phyloP scores from a whole-genome alignment of 2,329 filamentous ascomycete species.

The Atkinsonella texensis region DNA sequence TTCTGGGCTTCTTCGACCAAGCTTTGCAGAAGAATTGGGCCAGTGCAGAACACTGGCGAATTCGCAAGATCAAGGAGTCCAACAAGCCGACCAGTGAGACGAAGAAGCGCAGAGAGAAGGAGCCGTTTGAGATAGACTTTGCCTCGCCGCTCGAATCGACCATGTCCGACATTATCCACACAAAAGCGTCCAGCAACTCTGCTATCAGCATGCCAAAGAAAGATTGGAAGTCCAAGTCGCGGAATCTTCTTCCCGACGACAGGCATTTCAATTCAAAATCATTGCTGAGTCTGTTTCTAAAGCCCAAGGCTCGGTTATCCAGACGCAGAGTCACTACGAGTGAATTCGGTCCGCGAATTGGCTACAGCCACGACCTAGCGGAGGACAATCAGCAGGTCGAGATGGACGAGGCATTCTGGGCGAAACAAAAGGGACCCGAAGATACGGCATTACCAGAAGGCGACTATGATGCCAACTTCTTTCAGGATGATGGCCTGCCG shows the following conservation, averaged over 20 bases:
- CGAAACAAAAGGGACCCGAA: slow-evolving; percentile 54
- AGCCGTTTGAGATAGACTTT: slow-evolving; percentile 93
- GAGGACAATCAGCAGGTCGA: slow-evolving; percentile 54
- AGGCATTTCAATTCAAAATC: slow-evolving; percentile 97
- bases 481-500: slow-evolving; percentile 73
- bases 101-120: slow-evolving; percentile 81
- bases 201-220: slow-evolving; percentile 81
- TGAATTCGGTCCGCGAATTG: slow-evolving; percentile 33
- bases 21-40: slow-evolving; percentile 95
- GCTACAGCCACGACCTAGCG: slow-evolving; percentile 29
- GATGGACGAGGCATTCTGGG: slow-evolving; percentile 95
- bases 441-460: slow-evolving; percentile 51
- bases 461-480: slow-evolving; percentile 95
- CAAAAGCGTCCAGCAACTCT: slow-evolving; percentile 65
- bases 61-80: slow-evolving; percentile 76
- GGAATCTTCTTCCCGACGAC: slow-evolving; percentile 90
- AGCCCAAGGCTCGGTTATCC: slow-evolving; percentile 78
- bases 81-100: slow-evolving; percentile 49
- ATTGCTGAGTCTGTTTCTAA: slow-evolving; percentile 80
- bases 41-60: slow-evolving; percentile 97
- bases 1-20: slow-evolving; percentile 96
- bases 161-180: slow-evolving; percentile 68
- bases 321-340: slow-evolving; percentile 40
- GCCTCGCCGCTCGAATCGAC: slow-evolving; percentile 57
- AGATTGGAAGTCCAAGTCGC: slow-evolving; percentile 88